Evolutionary conservation across 2,329 filamentous ascomycete species (phyloP).

Genomic region (Monosporascus sp.): DNA sequence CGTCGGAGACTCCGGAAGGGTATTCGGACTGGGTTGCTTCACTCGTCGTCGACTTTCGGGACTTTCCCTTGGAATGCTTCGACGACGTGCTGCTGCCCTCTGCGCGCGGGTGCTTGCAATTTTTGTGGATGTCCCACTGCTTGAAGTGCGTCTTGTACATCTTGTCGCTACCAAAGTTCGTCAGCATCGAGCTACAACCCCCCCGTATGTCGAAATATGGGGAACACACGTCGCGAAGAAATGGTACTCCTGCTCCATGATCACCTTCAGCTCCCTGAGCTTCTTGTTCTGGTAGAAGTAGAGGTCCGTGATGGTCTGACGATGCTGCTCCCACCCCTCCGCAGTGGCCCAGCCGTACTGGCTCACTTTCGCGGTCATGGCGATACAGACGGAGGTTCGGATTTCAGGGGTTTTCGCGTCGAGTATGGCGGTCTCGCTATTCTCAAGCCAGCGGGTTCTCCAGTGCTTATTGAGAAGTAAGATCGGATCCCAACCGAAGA

Average conservation of each 20-base stretch:
- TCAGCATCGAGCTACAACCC: no score
- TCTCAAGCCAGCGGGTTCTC: background rate
- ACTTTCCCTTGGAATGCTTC: background rate
- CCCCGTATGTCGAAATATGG: no score
- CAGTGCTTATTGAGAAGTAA: background rate
- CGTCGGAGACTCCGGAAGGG: background rate
- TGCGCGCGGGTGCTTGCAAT: background rate
- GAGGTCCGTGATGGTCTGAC: background rate
- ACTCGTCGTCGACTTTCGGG: background rate
- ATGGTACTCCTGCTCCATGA: slow-evolving; percentile 1
- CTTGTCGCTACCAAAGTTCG: background rate
- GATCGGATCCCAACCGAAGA: background rate
- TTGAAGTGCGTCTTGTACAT: slow-evolving; percentile 1
- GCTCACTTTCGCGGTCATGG: background rate
- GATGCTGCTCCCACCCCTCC: background rate
- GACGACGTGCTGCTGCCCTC: background rate
- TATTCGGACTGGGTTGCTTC: background rate
- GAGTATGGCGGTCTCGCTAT: background rate
- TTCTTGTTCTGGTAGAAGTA: slow-evolving; percentile 2
- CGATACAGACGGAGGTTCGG: no score
- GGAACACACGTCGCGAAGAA: slow-evolving; percentile 1
- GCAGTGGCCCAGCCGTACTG: background rate
- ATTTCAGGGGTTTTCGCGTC: no score
- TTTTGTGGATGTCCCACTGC: slow-evolving; percentile 1
- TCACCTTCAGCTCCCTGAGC: background rate